Evolutionary conservation across 2,329 filamentous ascomycete genomes (phyloP).

Genomic region (Saccharata proteae): DNA sequence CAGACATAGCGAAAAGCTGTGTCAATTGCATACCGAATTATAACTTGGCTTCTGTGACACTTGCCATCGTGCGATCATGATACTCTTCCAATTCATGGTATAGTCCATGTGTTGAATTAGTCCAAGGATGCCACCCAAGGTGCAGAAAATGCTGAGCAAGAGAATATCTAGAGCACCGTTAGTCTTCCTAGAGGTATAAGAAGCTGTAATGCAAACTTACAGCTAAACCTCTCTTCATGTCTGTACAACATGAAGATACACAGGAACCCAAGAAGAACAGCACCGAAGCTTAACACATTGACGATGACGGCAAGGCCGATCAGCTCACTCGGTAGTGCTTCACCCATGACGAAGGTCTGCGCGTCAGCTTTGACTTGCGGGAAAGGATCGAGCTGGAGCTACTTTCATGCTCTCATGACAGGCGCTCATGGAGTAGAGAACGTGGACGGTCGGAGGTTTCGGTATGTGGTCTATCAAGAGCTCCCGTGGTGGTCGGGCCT

Average conservation of each 20-base stretch:
- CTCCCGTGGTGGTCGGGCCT: too few species aligned
- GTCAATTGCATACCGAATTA: too few species aligned
- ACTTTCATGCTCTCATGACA: too few species aligned
- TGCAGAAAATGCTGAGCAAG: conserved; percentile 3
- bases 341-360: too few species aligned
- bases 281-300: neutral
- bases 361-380: too few species aligned
- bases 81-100: conserved; percentile 4
- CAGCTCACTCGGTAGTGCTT: conserved; percentile 1
- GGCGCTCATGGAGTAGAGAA: too few species aligned
- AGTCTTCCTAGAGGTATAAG: too few species aligned
- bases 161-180: conserved; percentile 7
- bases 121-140: conserved; percentile 1
- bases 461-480: too few species aligned
- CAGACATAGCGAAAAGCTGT: too few species aligned
- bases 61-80: conserved; percentile 1
- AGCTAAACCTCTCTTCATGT: conserved; percentile 5
- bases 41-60: neutral
- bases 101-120: conserved; percentile 4
- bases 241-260: conserved; percentile 4
- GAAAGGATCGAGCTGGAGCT: too few species aligned
- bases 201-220: too few species aligned
- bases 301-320: conserved; percentile 6
- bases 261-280: conserved; percentile 3
- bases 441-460: too few species aligned